phyloP scores from a whole-genome alignment of 225 moss, liverwort and hornwort species.

The Ulota crispa region DNA sequence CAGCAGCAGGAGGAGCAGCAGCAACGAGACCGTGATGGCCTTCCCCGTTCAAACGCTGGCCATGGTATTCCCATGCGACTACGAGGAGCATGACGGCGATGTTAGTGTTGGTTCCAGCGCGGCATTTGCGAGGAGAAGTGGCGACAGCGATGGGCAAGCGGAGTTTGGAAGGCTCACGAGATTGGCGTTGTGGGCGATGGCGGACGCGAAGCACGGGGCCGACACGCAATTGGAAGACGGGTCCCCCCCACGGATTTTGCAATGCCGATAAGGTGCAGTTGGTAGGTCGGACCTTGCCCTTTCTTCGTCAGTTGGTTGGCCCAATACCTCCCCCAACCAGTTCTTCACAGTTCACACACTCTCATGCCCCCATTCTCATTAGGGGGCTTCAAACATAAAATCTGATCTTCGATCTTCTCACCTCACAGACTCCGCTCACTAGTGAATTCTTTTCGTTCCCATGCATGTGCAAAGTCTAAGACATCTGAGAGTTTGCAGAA shows the following conservation, averaged over 20 bases:
- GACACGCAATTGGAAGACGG: slow-evolving; percentile 28
- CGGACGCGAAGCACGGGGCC: not conserved
- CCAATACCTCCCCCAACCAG: not conserved
- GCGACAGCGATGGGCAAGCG: not conserved
- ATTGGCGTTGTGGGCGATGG: not conserved
- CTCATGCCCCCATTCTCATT: too few species aligned
- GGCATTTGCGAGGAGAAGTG: slow-evolving; percentile 9
- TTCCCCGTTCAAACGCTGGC: not conserved
- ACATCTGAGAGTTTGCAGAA: too few species aligned
- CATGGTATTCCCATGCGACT: slow-evolving; percentile 18
- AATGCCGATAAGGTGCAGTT: slow-evolving; percentile 29
- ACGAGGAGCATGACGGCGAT: slow-evolving; percentile 10
- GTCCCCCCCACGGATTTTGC: slow-evolving; percentile 26
- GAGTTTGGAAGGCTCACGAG: not conserved
- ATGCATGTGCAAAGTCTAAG: too few species aligned
- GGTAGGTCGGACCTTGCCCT: slow-evolving; percentile 10
- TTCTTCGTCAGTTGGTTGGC: slow-evolving; percentile 3
- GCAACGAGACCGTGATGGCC: not conserved
- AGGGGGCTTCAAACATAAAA: too few species aligned
- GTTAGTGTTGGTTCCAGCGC: too few species aligned
- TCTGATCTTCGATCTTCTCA: too few species aligned
- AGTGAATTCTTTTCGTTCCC: too few species aligned
- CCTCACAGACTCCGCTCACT: too few species aligned
- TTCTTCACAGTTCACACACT: too few species aligned
- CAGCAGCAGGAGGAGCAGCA: not conserved